Base-by-base conservation (phyloP, 352 stramenopile genomes). In the Globisporangium spinosum region DNA sequence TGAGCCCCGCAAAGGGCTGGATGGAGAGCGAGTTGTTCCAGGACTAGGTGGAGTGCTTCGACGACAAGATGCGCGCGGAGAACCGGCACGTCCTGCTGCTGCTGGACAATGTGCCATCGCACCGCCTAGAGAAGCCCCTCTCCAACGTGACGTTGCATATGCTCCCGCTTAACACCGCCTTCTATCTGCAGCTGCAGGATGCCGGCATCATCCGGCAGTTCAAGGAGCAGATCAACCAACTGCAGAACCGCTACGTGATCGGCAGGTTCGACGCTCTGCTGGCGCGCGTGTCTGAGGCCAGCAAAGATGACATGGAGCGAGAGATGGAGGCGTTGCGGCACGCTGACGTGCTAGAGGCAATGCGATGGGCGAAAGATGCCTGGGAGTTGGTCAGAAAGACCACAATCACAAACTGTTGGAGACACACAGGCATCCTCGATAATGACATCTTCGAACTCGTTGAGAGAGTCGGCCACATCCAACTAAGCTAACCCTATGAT, bases 381-480 rank as follows among this genome's bases (percentile, higher is more conserved):
- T 61, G 55, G 29, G 27, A 40, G 40, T 22, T 8, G 10, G 40
- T 61, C 17, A 49, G 29, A 29, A 61, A n/a, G 27, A 47, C 17
- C 27, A n/a, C 55, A 45, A 60, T 45, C 25, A 27, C 20, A 27
- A 60, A 60, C 29, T 60, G 29, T n/a, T 60, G 55, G 55, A 0
- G 55, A 32, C 2, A 32, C 27, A 32, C 27, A 32, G 2, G 3
- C 27, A 32, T 32, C 27, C 27, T 32, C 27, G 55, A 27, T 13
- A 20, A 61, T 7, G 29, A 61, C n/a, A 61, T 61, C 15, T 61
- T 20, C 29, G 55, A 61, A 45, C 55, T 61, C 13, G 29, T 61
- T 20, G 9, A 61, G 22, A 20, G 29, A 27, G 55, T 61, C 10
- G 27, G 34, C 2, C 35, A 38, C 34, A 38, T 43, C 35, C 35